A percentile compares a stretch with the other conserved stretches of the same genome.
phyloP scores from a whole-genome alignment of 1,284 basidiomycete species.

The Pseudozyma sp. region DNA sequence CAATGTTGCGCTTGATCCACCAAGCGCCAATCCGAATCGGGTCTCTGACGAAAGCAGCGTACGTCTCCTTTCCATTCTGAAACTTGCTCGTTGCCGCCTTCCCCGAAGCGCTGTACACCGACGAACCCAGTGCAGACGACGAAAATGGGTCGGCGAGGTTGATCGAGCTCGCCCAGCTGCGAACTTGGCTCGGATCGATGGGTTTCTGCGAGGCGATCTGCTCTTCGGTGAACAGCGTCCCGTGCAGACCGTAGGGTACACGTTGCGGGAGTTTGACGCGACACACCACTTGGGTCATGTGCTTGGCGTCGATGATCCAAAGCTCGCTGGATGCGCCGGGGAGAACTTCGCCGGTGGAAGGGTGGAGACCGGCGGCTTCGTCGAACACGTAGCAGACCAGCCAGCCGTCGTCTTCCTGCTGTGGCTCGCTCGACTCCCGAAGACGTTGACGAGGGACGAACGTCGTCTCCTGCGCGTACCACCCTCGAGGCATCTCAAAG shows the following conservation, averaged over 20 bases:
- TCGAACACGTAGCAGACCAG: slow-evolving; percentile 72
- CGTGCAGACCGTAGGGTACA: slow-evolving; percentile 69
- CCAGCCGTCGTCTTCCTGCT: slow-evolving; percentile 71
- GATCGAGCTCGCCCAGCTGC: slow-evolving; percentile 45
- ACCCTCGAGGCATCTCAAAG: slow-evolving; percentile 70
- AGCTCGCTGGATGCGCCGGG: slow-evolving; percentile 69
- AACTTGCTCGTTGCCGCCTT: slow-evolving; percentile 27
- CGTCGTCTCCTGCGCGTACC: slow-evolving; percentile 71
- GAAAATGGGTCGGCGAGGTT: slow-evolving; percentile 41
- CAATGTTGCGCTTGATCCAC: slow-evolving; percentile 50
- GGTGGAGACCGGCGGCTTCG: slow-evolving; percentile 68
- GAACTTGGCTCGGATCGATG: slow-evolving; percentile 28
- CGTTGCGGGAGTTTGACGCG: slow-evolving; percentile 71
- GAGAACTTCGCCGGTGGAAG: slow-evolving; percentile 67
- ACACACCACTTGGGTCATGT: slow-evolving; percentile 69
- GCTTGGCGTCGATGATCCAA: slow-evolving; percentile 71
- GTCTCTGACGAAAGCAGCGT: slow-evolving; percentile 41
- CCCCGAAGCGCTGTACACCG: slow-evolving; percentile 20
- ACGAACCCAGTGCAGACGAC: slow-evolving; percentile 8
- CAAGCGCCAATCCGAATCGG: slow-evolving; percentile 39
- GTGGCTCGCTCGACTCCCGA: not conserved
- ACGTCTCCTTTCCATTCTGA: slow-evolving; percentile 15
- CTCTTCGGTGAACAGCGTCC: slow-evolving; percentile 64
- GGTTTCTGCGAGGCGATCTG: slow-evolving; percentile 62
- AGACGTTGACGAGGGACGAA: slow-evolving; percentile 68